phyloP scores from a whole-genome alignment of 2,329 filamentous ascomycete species.

The Pezizomycotina sp. region DNA sequence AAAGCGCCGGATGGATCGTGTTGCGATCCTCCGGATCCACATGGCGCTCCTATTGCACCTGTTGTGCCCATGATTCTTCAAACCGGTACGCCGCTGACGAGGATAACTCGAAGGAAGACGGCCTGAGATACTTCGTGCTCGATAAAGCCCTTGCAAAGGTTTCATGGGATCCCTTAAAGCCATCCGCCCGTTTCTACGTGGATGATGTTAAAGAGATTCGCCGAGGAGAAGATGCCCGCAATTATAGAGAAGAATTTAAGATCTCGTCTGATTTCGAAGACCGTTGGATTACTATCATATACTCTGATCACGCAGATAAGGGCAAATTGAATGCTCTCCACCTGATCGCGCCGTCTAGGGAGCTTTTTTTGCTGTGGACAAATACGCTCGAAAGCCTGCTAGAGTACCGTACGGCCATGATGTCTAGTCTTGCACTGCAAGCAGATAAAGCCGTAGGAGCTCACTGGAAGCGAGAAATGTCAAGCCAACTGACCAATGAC shows the following conservation, averaged over 20 bases:
- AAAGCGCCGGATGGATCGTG: slow-evolving; percentile 32
- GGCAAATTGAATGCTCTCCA: slow-evolving; percentile 78
- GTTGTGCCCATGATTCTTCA: slow-evolving; percentile 62
- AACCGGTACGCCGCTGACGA: slow-evolving; percentile 59
- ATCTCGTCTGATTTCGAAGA: slow-evolving; percentile 49
- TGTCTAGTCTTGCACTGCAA: slow-evolving; percentile 76
- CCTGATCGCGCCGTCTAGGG: slow-evolving; percentile 59
- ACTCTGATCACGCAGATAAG: slow-evolving; percentile 53
- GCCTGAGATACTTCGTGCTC: slow-evolving; percentile 59
- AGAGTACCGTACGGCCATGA: slow-evolving; percentile 71
- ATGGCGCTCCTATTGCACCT: slow-evolving; percentile 39
- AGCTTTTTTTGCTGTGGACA: slow-evolving; percentile 63
- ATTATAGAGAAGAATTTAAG: slow-evolving; percentile 73
- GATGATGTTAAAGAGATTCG: slow-evolving; percentile 90
- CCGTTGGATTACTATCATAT: slow-evolving; percentile 81
- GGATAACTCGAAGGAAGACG: slow-evolving; percentile 70
- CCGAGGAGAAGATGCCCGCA: slow-evolving; percentile 64
- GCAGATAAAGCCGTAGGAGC: slow-evolving; percentile 63
- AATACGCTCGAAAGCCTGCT: slow-evolving; percentile 69
- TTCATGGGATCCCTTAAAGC: slow-evolving; percentile 64
- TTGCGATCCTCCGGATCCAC: slow-evolving; percentile 27
- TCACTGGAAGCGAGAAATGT: slow-evolving; percentile 45
- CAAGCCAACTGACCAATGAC: slow-evolving; percentile 10
- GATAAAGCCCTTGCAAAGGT: slow-evolving; percentile 75
- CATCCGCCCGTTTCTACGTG: slow-evolving; percentile 75